Percentiles rank a stretch among this genome's conserved stretches.
Evolutionary conservation across 2,329 filamentous ascomycete genomes (phyloP).

Genomic region (Pleoardoris graminearum): DNA sequence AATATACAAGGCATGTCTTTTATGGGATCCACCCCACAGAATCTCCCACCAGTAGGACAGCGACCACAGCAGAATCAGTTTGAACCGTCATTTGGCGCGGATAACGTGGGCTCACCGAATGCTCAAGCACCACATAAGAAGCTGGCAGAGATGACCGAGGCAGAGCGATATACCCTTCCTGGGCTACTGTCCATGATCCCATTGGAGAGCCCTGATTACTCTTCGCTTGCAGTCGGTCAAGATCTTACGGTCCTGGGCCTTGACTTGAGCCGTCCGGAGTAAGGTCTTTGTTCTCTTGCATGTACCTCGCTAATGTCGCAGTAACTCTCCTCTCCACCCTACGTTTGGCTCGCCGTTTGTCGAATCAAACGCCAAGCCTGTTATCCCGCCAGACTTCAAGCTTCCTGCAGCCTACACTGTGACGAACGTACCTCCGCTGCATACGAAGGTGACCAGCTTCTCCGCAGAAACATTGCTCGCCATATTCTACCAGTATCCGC

Average conservation of each 20-base stretch:
- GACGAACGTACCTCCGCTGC: slow-evolving; percentile 65
- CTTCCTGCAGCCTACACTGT: slow-evolving; percentile 68
- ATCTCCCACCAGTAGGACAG: slow-evolving; percentile 32
- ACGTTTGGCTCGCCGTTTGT: slow-evolving; percentile 67
- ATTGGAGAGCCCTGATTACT: slow-evolving; percentile 56
- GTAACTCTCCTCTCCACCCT: slow-evolving; percentile 61
- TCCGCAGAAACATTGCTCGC: slow-evolving; percentile 68
- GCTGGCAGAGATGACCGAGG: slow-evolving; percentile 61
- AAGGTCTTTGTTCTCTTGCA: slow-evolving; percentile 30
- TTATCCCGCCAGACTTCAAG: slow-evolving; percentile 64
- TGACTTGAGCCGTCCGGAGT: slow-evolving; percentile 66
- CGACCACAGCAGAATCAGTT: slow-evolving; percentile 36
- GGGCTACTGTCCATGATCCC: slow-evolving; percentile 63
- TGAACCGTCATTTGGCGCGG: slow-evolving; percentile 37
- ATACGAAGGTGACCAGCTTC: slow-evolving; percentile 62
- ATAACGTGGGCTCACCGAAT: slow-evolving; percentile 34
- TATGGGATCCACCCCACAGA: slow-evolving; percentile 25
- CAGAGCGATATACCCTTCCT: slow-evolving; percentile 63
- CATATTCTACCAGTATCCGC: slow-evolving; percentile 70
- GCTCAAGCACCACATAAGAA: slow-evolving; percentile 47
- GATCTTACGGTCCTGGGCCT: slow-evolving; percentile 66
- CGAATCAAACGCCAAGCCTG: slow-evolving; percentile 59
- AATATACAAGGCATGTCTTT: slow-evolving; percentile 38
- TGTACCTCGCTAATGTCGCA: slow-evolving; percentile 26
- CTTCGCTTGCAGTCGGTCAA: slow-evolving; percentile 61